Base-by-base conservation (phyloP, 495 filamentous ascomycete genomes). In the Clavariopsis aquatica region DNA sequence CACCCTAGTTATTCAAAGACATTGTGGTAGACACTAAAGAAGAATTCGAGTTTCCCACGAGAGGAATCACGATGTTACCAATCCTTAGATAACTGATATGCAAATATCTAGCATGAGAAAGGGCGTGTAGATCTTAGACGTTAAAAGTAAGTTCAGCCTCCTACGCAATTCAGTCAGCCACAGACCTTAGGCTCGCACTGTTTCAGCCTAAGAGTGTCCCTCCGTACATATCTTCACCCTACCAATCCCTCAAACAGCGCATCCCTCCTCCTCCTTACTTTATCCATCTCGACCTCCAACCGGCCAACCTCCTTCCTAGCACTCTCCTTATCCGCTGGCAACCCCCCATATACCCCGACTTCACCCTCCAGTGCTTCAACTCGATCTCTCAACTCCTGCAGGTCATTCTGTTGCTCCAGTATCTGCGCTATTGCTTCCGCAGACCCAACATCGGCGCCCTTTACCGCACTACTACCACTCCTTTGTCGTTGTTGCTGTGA, bases 291-390 rank as follows among this genome's bases (percentile, higher is more conserved):
- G 13, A 71, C 74, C 52, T 88, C 82, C 61, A 90, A 69, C 43
- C 79, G 76, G 68, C 88, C 87, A 45, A 93, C 81, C 72, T 87
- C 84, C 17, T 79, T 70, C 62, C 86, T 79, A 24, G 91, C 90
- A 26, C 82, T 79, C 52, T 87, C 82, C 27, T 82, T 75, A 65
- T 93, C 87, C 15, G 83, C 84, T 13, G 91, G 89, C 61, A 96
- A 71, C 8, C 87, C 85, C 62, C 85, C 81, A 66, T 89, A 93
- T 2, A 75, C 80, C 27, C 73, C 74, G 9, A 89, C 80, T 69
- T 85, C 80, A 0, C 71, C 75, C 54, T 89, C 84, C 22, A 92
- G 69, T 19, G 80, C 80, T 58, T 80, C 79, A 51, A 88, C 84
- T 38, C 74, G 68, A 1, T 73, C 65, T 20, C 83, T 74, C 64